Conservation (phyloP, 202 grass and related monocot species). For the Saccharum hybrid region DNA sequence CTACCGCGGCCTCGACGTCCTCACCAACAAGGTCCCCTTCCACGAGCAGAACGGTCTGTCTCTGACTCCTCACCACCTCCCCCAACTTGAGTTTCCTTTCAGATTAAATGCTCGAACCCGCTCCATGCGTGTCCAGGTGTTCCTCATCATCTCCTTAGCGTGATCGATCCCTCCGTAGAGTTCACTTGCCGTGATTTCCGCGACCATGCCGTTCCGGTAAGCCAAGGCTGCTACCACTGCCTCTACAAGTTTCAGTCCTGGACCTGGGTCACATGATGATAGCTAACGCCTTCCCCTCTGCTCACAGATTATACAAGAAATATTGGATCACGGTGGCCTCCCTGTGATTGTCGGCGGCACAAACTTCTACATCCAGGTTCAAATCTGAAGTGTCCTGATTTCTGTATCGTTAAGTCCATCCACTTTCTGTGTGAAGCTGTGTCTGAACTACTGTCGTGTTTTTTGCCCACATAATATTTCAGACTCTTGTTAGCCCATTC, state of each 20-base stretch:
- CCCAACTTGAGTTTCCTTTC: not conserved
- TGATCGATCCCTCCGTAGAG: conserved; percentile 72
- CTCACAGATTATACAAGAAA: conserved; percentile 73
- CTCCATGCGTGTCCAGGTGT: conserved; percentile 56
- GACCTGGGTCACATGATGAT: not conserved
- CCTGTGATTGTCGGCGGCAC: conserved; percentile 93
- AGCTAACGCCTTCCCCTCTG: not conserved
- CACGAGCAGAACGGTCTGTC: conserved; percentile 80
- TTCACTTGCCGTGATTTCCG: conserved; percentile 84
- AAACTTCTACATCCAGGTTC: conserved; percentile 97
- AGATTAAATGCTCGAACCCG: conserved; percentile 10
- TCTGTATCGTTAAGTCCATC: not conserved
- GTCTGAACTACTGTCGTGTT: not conserved
- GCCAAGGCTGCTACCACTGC: conserved; percentile 2
- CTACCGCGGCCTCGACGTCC: conserved; percentile 75
- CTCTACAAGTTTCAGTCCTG: conserved; percentile 8
- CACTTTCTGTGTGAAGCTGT: not conserved
- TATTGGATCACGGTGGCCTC: conserved; percentile 70
- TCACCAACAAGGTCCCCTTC: conserved; percentile 87
- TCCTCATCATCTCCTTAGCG: conserved; percentile 80
- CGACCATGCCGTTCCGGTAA: conserved; percentile 65
- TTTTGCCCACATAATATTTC: not conserved
- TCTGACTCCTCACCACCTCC: not conserved
- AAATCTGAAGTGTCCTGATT: not conserved
- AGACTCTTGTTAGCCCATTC: conserved; percentile 86